These are phyloP conservation scores for Omphalotus olearius DNA, from an alignment of 1,284 basidiomycete genomes.

Conservation along the genomic window DNA sequence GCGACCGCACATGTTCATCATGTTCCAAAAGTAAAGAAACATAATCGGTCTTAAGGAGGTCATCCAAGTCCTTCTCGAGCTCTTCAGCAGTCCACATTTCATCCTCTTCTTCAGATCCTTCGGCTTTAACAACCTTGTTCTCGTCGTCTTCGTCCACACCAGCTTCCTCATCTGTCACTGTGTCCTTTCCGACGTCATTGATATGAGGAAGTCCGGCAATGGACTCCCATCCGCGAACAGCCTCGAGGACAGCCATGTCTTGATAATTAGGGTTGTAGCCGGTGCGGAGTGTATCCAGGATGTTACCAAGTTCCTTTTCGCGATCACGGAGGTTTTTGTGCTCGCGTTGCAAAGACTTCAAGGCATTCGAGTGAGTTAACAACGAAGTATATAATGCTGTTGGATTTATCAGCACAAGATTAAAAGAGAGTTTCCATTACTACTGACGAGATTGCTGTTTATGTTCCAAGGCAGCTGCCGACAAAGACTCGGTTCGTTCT, in stretches of 20 bases:
- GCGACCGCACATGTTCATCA: slow-evolving; percentile 56
- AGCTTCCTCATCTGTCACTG: slow-evolving; percentile 27
- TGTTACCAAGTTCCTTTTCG: slow-evolving; percentile 77
- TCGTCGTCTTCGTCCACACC: slow-evolving; percentile 29
- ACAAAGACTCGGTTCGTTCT: slow-evolving; percentile 67
- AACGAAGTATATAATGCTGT: slow-evolving; percentile 80
- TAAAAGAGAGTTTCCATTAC: slow-evolving; percentile 16
- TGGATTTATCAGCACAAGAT: slow-evolving; percentile 1
- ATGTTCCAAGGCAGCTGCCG: slow-evolving; percentile 70
- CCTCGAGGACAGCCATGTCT: slow-evolving; percentile 98
- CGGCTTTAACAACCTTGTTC: slow-evolving; percentile 29
- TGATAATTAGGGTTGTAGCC: slow-evolving; percentile 98
- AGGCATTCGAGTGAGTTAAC: slow-evolving; percentile 66
- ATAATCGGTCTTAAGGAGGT: slow-evolving; percentile 69
- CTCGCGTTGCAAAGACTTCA: slow-evolving; percentile 73
- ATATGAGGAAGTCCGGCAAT: slow-evolving; percentile 71
- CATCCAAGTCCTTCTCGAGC: slow-evolving; percentile 59
- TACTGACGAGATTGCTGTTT: slow-evolving; percentile 83
- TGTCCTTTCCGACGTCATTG: slow-evolving; percentile 50
- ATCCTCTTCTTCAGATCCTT: slow-evolving; percentile 42
- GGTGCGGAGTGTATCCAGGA: slow-evolving; percentile 76
- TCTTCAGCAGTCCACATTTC: slow-evolving; percentile 51
- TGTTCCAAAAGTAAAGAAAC: slow-evolving; percentile 72
- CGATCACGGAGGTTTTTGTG: slow-evolving; percentile 72
- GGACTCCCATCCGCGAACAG: slow-evolving; percentile 90